Evolutionary conservation across 2,329 filamentous ascomycete species (phyloP).

Genomic region (Diaporthe ilicicola): DNA sequence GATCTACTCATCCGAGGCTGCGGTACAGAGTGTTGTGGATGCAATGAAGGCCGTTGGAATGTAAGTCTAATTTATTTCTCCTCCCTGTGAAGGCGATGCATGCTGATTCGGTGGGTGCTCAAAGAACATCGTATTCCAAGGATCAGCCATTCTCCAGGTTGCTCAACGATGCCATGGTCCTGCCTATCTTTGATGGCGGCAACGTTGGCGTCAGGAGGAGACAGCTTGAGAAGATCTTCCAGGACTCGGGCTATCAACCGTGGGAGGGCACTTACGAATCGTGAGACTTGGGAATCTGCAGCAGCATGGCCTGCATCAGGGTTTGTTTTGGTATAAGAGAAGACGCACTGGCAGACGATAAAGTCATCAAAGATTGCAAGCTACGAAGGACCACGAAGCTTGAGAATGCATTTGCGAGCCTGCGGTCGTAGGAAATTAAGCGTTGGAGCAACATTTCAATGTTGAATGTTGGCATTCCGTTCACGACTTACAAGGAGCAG

Average conservation of each 20-base stretch:
- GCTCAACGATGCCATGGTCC: slow-evolving; percentile 53
- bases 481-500: too few species aligned
- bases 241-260: slow-evolving; percentile 53
- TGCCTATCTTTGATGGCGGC: slow-evolving; percentile 62
- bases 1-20: slow-evolving; percentile 57
- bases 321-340: too few species aligned
- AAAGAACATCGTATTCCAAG: slow-evolving; percentile 49
- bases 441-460: too few species aligned
- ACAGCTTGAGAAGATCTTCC: slow-evolving; percentile 55
- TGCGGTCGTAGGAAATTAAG: too few species aligned
- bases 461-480: too few species aligned
- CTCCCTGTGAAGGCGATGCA: not conserved
- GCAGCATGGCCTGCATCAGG: not conserved
- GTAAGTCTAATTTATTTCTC: slow-evolving; percentile 36
- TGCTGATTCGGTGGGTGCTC: not conserved
- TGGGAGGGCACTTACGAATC: slow-evolving; percentile 48
- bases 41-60: slow-evolving; percentile 61
- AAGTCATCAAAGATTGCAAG: not conserved
- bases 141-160: slow-evolving; percentile 53
- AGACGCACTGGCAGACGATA: not conserved
- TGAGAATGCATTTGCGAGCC: too few species aligned
- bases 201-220: slow-evolving; percentile 61
- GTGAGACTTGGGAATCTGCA: not conserved
- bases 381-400: too few species aligned
- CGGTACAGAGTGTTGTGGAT: slow-evolving; percentile 55